Evolutionary conservation across 371 early-diverging fungal species (phyloP).

Genomic region (Funneliformis caledonium): DNA sequence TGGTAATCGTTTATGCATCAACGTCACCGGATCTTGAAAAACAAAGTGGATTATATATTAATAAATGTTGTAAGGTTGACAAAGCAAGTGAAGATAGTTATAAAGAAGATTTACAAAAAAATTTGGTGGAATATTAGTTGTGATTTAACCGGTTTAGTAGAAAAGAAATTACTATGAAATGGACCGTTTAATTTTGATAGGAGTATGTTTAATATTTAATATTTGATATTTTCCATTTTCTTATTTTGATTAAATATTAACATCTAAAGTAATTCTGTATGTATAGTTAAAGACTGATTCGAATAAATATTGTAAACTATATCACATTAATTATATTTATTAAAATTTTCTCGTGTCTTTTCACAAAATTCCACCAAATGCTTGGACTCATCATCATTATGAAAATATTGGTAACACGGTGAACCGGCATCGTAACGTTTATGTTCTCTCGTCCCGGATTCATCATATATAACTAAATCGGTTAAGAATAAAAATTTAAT

Average conservation of each 20-base stretch:
- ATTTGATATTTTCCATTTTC: too few relatives aligned
- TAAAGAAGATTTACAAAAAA: slow-evolving; percentile 21
- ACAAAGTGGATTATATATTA: slow-evolving; percentile 4
- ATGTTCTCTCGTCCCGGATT: too few relatives aligned
- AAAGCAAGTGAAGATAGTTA: slow-evolving; percentile 30
- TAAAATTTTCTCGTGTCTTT: not conserved
- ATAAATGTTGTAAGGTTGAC: slow-evolving; percentile 9
- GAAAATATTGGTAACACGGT: not conserved
- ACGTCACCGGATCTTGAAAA: slow-evolving; percentile 31
- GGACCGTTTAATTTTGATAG: not conserved
- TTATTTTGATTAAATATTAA: too few relatives aligned
- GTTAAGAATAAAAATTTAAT: too few relatives aligned
- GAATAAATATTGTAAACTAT: not conserved
- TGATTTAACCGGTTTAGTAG: not conserved
- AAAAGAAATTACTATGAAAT: not conserved
- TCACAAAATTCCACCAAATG: not conserved
- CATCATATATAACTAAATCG: not conserved
- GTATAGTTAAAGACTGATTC: too few relatives aligned
- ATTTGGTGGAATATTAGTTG: slow-evolving; percentile 34
- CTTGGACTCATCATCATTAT: too few relatives aligned
- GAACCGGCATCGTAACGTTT: not conserved
- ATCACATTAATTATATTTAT: not conserved
- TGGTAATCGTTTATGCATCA: slow-evolving; percentile 10
- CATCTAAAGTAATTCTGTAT: too few relatives aligned
- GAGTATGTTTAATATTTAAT: too few relatives aligned